Evolutionary conservation across 148 eudicot genomes (phyloP), one percentile per base, ranked within the genome.

Genomic region (Mesembryanthemum crystallinum): DNA sequence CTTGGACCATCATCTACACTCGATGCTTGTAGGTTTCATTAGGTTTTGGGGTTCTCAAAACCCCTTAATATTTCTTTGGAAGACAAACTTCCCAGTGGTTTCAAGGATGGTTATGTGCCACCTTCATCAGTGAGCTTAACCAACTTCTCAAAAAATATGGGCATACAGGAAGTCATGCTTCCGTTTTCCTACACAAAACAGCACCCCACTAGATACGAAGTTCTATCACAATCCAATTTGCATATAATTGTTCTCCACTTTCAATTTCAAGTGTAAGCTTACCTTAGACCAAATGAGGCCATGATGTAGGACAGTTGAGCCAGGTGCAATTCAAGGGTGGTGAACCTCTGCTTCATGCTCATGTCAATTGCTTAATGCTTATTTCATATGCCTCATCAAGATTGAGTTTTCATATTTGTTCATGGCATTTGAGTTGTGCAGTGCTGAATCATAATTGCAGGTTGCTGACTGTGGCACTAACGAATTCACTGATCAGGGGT

Each of bases 401-500:
- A 15, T n/a, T 30, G 23, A 35, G 29, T 71, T 25, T 17, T 54
- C 6, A 47, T 71, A 18, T 15, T 52, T 62, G 21, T 72, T 64
- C 1, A 8, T 79, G 71, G 71, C 45, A 21, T 75, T 27, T 71
- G 70, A 14, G n/a, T 27, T 27, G 54, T 65, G 59, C 77, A 58
- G 45, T 58, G 47, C 57, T 75, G 17, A 24, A 45, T 37, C 28
- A 67, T 79, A 18, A 73, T 64, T 80, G 68, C 84, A 96, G 99
- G 93, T 89, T 80, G 94, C 97, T 11, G 93, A 91, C 64, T 96
- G 99, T 81, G 82, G 80, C 67, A 80, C 67, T 57, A 88, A 73
- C 77, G 99, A 95, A 69, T 88, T 86, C 73, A 86, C 90, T 12
- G 98, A 92, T 77, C 98, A 96, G 76, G 89, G 76, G 74, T 87